These are phyloP conservation scores for Recurvomyces mirabilis DNA, from an alignment of 495 filamentous ascomycete species.

Conservation along the genomic window DNA sequence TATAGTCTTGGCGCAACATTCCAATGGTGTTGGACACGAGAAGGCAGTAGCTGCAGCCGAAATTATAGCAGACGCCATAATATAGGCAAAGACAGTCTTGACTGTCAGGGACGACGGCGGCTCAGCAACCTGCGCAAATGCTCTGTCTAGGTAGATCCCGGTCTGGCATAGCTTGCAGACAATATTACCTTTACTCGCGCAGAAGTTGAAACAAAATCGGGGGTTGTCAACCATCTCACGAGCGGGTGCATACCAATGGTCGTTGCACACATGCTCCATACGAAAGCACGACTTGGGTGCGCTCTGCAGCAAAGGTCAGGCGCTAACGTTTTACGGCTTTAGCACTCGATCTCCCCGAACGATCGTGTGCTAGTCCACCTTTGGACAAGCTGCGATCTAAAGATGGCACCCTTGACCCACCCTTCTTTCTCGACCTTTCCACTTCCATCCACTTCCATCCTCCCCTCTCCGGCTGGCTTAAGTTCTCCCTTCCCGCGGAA, in stretches of 20 bases:
- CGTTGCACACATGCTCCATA: too few relatives aligned
- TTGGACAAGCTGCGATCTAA: neutral
- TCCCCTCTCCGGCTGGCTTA: neutral
- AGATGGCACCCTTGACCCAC: neutral
- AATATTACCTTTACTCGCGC: neutral
- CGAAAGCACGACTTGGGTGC: too few relatives aligned
- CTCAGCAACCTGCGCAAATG: neutral
- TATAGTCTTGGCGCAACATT: neutral
- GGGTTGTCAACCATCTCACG: neutral
- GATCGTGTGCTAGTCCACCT: constrained; percentile 1
- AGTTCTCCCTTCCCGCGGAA: neutral
- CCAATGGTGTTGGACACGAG: constrained; percentile 1
- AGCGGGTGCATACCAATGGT: too few relatives aligned
- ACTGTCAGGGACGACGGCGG: neutral
- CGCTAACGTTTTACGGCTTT: neutral
- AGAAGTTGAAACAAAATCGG: constrained; percentile 1
- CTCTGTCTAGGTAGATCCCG: constrained; percentile 1
- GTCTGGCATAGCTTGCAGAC: neutral
- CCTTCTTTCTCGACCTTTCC: neutral
- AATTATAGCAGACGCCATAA: neutral
- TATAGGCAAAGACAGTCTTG: neutral
- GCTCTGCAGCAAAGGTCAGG: constrained; percentile 1
- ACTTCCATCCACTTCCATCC: neutral
- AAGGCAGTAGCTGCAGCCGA: constrained; percentile 1
- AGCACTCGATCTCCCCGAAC: neutral